Conservation (phyloP, 2,329 filamentous ascomycete genomes). For the Fusarium stilboides region DNA sequence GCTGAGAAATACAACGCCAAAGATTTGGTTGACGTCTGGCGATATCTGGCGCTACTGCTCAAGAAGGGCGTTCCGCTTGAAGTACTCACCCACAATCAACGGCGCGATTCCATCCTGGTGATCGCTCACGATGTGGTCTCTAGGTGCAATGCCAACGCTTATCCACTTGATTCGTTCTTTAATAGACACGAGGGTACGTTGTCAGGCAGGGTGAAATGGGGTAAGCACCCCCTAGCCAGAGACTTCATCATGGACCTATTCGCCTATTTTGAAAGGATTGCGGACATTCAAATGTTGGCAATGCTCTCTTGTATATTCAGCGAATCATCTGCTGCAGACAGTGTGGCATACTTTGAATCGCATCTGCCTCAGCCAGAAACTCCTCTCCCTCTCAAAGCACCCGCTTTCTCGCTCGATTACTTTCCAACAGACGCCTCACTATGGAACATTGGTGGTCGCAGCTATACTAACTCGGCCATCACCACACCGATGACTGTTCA, state of each 20-base stretch:
- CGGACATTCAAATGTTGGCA: constrained; percentile 79
- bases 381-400: constrained; percentile 75
- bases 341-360: constrained; percentile 70
- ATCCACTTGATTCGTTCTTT: constrained; percentile 23
- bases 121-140: constrained; percentile 76
- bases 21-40: constrained; percentile 88
- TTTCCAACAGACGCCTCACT: constrained; percentile 71
- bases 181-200: constrained; percentile 53
- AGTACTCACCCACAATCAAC: constrained; percentile 69
- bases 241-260: constrained; percentile 75
- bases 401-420: constrained; percentile 77
- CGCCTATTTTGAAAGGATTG: constrained; percentile 72
- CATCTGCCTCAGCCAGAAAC: constrained; percentile 72
- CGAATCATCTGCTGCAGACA: constrained; percentile 70
- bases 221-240: constrained; percentile 74
- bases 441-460: constrained; percentile 68
- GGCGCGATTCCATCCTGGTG: constrained; percentile 74
- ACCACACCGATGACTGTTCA: constrained; percentile 72
- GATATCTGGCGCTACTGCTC: constrained; percentile 82
- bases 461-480: constrained; percentile 67
- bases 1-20: constrained; percentile 78
- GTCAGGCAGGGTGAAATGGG: constrained; percentile 77
- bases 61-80: constrained; percentile 82
- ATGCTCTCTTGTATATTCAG: constrained; percentile 81
- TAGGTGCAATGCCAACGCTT: constrained; percentile 43